Evolutionary conservation across 2,329 filamentous ascomycete species (phyloP).

Genomic region (Thielaviopsis musarum): DNA sequence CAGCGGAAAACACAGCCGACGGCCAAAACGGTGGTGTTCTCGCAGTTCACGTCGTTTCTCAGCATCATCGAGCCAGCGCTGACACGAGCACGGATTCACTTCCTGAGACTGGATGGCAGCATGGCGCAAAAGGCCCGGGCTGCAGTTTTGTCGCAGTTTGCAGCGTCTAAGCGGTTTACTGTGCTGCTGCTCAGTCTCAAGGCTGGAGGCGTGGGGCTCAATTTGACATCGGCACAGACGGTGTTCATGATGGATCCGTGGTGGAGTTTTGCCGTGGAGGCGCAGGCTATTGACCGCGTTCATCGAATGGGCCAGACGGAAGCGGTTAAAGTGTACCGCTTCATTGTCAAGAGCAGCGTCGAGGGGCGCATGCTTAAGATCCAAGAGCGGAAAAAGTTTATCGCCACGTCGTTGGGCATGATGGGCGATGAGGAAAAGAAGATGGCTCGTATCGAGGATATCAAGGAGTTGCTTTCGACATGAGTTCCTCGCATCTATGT

Average conservation of each 20-base stretch:
- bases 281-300: constrained; percentile 92
- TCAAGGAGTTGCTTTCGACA: constrained; percentile 57
- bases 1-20: constrained; percentile 47
- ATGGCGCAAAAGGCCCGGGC: constrained; percentile 77
- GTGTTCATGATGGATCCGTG: constrained; percentile 99
- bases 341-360: constrained; percentile 79
- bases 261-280: constrained; percentile 97
- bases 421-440: constrained; percentile 91
- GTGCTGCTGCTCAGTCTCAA: constrained; percentile 72
- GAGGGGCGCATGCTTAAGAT: constrained; percentile 89
- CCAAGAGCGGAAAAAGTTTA: constrained; percentile 91
- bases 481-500: no score
- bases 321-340: constrained; percentile 72
- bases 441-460: constrained; percentile 78
- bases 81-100: constrained; percentile 50
- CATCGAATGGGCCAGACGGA: constrained; percentile 89
- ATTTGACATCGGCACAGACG: constrained; percentile 71
- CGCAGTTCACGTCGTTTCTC: constrained; percentile 93
- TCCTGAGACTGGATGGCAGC: constrained; percentile 78
- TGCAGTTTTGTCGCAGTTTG: constrained; percentile 60
- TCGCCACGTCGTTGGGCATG: constrained; percentile 88
- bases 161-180: constrained; percentile 37
- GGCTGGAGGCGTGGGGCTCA: constrained; percentile 85
- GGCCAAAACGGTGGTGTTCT: constrained; percentile 86
- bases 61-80: constrained; percentile 78